Evolutionary conservation across 2,329 filamentous ascomycete genomes (phyloP).

Genomic region (Coniochaeta ligniaria): DNA sequence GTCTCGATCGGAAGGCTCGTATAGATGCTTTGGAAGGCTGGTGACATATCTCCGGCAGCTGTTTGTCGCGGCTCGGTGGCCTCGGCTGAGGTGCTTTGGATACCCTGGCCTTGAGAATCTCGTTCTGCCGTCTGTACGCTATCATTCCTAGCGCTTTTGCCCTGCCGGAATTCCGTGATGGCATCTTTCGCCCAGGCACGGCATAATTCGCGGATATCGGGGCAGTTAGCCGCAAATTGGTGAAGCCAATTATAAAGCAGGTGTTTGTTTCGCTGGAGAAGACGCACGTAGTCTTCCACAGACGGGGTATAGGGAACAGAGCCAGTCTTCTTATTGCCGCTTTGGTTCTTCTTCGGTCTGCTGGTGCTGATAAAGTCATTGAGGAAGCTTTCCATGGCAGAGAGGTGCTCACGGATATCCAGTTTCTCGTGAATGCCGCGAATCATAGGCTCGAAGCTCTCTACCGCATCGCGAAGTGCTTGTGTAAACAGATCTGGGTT

Average conservation of each 20-base stretch:
- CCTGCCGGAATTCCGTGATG: constrained; percentile 45
- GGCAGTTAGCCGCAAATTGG: constrained; percentile 59
- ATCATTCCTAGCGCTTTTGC: neutral
- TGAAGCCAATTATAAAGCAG: constrained; percentile 65
- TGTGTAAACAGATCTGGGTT: constrained; percentile 68
- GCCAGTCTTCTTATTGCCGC: constrained; percentile 22
- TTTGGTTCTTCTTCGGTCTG: constrained; percentile 31
- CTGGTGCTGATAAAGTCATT: constrained; percentile 60
- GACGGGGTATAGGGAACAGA: constrained; percentile 35
- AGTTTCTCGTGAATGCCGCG: constrained; percentile 63
- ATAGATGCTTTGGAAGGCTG: constrained; percentile 33
- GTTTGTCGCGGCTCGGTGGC: constrained; percentile 19
- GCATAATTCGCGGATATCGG: constrained; percentile 56
- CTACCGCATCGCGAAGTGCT: constrained; percentile 55
- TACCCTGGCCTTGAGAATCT: neutral
- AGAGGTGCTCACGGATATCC: constrained; percentile 62
- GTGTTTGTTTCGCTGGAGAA: constrained; percentile 57
- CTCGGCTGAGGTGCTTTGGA: constrained; percentile 6
- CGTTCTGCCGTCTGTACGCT: neutral
- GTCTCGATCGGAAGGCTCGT: constrained; percentile 36
- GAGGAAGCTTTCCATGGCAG: constrained; percentile 60
- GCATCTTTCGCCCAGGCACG: constrained; percentile 52
- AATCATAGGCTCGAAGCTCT: constrained; percentile 69
- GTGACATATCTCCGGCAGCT: constrained; percentile 28
- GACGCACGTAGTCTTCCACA: constrained; percentile 64